Conservation (phyloP, 2,329 filamentous ascomycete genomes). For the Colletotrichum sp. region DNA sequence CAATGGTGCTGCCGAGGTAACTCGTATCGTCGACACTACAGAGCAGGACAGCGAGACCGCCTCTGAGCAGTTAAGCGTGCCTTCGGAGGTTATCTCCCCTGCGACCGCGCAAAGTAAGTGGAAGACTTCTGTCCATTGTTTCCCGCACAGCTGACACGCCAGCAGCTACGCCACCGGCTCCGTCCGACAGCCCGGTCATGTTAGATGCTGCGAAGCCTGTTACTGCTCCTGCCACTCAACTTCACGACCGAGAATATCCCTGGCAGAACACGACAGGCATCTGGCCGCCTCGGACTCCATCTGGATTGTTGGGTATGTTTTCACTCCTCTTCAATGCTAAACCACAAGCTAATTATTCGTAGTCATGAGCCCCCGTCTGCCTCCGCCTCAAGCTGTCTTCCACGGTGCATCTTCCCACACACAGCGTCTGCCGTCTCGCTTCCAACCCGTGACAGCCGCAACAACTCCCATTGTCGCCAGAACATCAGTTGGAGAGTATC, state of each 20-base stretch:
- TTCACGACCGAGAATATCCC: background rate
- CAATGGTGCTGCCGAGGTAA: accelerated
- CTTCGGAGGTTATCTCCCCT: background rate
- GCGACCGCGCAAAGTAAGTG: background rate
- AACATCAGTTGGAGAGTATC: background rate
- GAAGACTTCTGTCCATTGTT: background rate
- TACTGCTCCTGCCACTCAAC: background rate
- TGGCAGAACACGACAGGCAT: background rate
- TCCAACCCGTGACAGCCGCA: background rate
- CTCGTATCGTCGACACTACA: background rate
- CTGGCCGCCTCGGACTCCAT: background rate
- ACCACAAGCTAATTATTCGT: background rate
- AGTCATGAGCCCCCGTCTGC: background rate
- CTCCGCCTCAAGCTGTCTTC: background rate
- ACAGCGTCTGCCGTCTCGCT: background rate
- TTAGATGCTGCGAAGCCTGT: background rate
- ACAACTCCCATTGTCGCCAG: background rate
- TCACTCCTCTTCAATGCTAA: background rate
- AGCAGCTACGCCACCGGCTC: background rate
- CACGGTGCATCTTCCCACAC: background rate
- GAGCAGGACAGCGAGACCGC: background rate
- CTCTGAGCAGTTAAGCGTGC: background rate
- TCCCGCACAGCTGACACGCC: background rate
- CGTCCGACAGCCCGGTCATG: background rate
- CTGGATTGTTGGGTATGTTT: background rate